phyloP scores from a whole-genome alignment of 768 basidiomycete species.

The Russula sp. region DNA sequence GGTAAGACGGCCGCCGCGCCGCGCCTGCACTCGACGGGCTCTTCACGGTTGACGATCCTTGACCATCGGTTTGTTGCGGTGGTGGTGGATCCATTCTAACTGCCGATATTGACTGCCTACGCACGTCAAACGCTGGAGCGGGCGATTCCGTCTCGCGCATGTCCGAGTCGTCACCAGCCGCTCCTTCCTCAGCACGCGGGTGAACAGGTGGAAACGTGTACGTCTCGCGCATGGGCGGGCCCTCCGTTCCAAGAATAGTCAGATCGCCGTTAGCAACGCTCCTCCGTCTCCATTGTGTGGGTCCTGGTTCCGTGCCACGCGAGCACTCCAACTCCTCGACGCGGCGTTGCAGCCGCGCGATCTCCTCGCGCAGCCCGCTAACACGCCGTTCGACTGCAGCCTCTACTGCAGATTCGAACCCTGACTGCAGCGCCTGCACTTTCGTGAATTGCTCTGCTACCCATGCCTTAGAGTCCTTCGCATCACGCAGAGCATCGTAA shows the following conservation, averaged over 20 bases:
- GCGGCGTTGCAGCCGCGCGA: constrained; percentile 54
- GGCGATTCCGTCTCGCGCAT: constrained; percentile 44
- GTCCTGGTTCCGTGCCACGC: constrained; percentile 32
- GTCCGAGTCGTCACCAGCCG: constrained; percentile 10
- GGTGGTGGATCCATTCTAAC: constrained; percentile 47
- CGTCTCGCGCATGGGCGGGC: constrained; percentile 20
- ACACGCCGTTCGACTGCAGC: constrained; percentile 60
- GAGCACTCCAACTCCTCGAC: constrained; percentile 67
- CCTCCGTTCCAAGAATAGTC: constrained; percentile 20
- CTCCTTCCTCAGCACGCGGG: constrained; percentile 14
- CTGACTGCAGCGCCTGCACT: constrained; percentile 54
- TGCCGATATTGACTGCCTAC: constrained; percentile 50
- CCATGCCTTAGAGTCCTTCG: constrained; percentile 74
- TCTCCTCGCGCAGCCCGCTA: constrained; percentile 57
- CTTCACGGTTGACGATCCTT: constrained; percentile 10
- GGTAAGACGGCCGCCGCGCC: constrained; percentile 17
- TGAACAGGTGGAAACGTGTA: constrained; percentile 30
- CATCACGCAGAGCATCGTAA: constrained; percentile 81
- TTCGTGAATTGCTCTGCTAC: constrained; percentile 68
- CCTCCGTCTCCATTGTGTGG: constrained; percentile 27
- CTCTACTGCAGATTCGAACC: constrained; percentile 57
- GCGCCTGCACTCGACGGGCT: constrained; percentile 12
- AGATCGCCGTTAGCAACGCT: constrained; percentile 30
- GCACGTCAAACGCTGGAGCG: constrained; percentile 46
- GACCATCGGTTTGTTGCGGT: constrained; percentile 15